Evolutionary conservation across 2,329 filamentous ascomycete genomes (phyloP), one percentile per base, ranked within the genome.

Genomic region (Lizonia empirigonia): DNA sequence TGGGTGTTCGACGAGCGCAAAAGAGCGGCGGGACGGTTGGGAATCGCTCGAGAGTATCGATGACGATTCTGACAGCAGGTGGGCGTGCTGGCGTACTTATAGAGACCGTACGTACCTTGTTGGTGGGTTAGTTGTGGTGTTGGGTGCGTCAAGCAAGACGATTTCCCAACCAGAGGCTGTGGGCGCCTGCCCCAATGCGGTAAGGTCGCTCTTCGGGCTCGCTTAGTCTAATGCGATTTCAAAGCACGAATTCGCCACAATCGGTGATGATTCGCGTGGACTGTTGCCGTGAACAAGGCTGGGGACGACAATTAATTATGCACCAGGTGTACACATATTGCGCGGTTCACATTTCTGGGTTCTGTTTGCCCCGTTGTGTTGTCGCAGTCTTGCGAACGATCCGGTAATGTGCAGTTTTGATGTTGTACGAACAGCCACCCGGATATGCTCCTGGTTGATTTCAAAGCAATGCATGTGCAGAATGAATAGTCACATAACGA

Each of bases 41-140:
- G 42, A 49, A 54, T 50, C 58, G 53, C 30, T 50, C 50, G 39
- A 42, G 30, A 33, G 38, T 46, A 42, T 60, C 47, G 56, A 55
- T 51, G 27, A 56, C 23, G 33, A 44, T 47, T 56, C 39, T 41
- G 34, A 48, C 44, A 54, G 55, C 42, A 34, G 32, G 15, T 10
- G 24, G 42, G 37, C 33, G 44, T 38, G 37, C 42, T 32, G 33
- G 37, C 20, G 22, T 23, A 33, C 44, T 52, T 52, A 52, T 52
- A 52, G 49, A 45, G 49, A 42, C 49, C 42, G 37, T 52, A 52
- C 49, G 49, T 52, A 52, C 49, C 42, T 52, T 42, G 49, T 52
- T 52, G 42, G 32, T 52, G 42, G 45, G 49, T 52, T 52, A 52
- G 49, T 52, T 52, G 33, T 38, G 20, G 42, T 38, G 38, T 37